Evolutionary conservation across 805 yeast genomes (phyloP), one percentile per base, ranked within the genome.

Genomic region (Candida ipomoeae): DNA sequence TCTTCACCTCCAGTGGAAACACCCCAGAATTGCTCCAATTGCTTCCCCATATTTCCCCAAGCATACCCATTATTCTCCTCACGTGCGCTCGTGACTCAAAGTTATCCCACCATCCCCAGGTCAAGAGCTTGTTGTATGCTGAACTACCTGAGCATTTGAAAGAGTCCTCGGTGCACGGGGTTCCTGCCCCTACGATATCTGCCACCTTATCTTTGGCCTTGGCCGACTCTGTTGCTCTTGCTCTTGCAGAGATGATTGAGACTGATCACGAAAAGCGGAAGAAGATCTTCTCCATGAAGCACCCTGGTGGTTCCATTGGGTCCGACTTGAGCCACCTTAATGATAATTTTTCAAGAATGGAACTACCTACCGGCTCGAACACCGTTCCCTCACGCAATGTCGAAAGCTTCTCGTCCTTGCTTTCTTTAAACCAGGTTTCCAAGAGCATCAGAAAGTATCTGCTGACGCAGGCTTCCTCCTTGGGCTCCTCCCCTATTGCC

Each of bases 291-390:
- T 83, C 85, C 7, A 78, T 78, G 54, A 79, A 85, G 62, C 97
- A 89, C 61, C 97, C 97, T 1, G 96, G 96, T 18, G 97, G 97
- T 15, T 86, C 94, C 1, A 89, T 89, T 61, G 97, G 97, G 14
- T 73, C 69, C 5, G 66, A 67, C 54, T 67, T 71, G 55, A 62
- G 66, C 49, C 70, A 70, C 50, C 60, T 71, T 52, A 68, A 70
- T 55, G 67, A 63, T 34, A 64, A 64, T 44, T 48, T 58, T 32
- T 50, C 43, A 2, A 53, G 57, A n/a, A 15, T 44, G 37, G 42
- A 42, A 13, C 39, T 18, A 5, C 40, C 57, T 29, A 32, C 44
- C 14, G 26, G 33, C 10, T 36, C 55, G 3, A 50, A 41, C 8
- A 45, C 54, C 3, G 15, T 44, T 29, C 50, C 51, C 11, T 44